Conservation (phyloP, 768 basidiomycete genomes). For the Mycena chlorophos region DNA sequence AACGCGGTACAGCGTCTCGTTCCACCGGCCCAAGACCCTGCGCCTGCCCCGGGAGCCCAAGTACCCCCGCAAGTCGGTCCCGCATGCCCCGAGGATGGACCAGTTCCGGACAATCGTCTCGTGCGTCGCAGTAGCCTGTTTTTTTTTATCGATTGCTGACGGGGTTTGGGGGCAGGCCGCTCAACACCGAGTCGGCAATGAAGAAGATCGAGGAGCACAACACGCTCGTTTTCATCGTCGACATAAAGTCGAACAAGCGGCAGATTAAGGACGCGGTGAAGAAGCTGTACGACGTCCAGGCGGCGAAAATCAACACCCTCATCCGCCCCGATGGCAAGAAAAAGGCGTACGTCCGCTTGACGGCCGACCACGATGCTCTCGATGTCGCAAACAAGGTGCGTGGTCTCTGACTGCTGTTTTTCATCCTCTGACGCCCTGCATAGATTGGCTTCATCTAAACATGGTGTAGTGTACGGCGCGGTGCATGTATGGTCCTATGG, state of each 20-base stretch:
- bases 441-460: slow-evolving; percentile 95
- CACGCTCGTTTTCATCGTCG: slow-evolving; percentile 97
- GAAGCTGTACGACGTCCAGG: slow-evolving; percentile 97
- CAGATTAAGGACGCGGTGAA: slow-evolving; percentile 99
- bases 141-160: slow-evolving; percentile 1
- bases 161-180: slow-evolving; percentile 48
- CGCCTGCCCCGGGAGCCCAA: slow-evolving; percentile 79
- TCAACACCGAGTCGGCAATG: slow-evolving; percentile 98
- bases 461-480: slow-evolving; percentile 2
- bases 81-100: slow-evolving; percentile 93
- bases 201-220: slow-evolving; percentile 99
- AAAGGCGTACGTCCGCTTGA: slow-evolving; percentile 97
- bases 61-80: slow-evolving; percentile 94
- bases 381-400: slow-evolving; percentile 96
- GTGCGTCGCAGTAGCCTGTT: slow-evolving; percentile 45
- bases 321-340: slow-evolving; percentile 99
- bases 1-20: slow-evolving; percentile 80
- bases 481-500: slow-evolving; percentile 12
- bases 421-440: background rate
- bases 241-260: slow-evolving; percentile 93
- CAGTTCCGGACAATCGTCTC: slow-evolving; percentile 93
- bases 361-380: slow-evolving; percentile 93
- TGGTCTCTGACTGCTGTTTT: background rate
- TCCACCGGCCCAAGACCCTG: slow-evolving; percentile 96
- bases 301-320: slow-evolving; percentile 95